Evolutionary conservation across 2,329 filamentous ascomycete genomes (phyloP).

Genomic region (Cercospora janseana): DNA sequence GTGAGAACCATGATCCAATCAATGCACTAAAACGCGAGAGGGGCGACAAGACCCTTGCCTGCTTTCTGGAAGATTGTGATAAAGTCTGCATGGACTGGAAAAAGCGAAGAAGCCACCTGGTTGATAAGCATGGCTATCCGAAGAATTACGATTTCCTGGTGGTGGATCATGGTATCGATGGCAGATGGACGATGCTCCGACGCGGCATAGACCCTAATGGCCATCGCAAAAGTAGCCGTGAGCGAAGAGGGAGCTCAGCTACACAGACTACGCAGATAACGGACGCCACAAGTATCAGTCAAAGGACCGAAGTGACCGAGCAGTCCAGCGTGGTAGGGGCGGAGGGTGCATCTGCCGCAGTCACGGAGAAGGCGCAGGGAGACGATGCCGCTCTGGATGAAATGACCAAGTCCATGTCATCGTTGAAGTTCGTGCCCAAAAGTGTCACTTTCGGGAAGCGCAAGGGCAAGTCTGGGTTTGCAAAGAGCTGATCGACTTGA

Average conservation of each 20-base stretch:
- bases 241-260: constrained; percentile 22
- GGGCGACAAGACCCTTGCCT: constrained; percentile 88
- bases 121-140: constrained; percentile 92
- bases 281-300: constrained; percentile 25
- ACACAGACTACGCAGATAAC: constrained; percentile 27
- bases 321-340: neutral
- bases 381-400: constrained; percentile 18
- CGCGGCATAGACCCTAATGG: constrained; percentile 45
- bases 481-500: constrained; percentile 22
- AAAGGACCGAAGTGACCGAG: constrained; percentile 15
- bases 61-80: constrained; percentile 86
- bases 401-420: constrained; percentile 27
- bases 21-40: constrained; percentile 67
- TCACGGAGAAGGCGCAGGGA: neutral
- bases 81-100: constrained; percentile 77
- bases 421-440: constrained; percentile 27
- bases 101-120: constrained; percentile 82
- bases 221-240: constrained; percentile 35
- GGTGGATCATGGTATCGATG: constrained; percentile 86
- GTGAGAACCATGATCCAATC: constrained; percentile 87
- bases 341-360: neutral
- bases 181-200: constrained; percentile 72
- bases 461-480: constrained; percentile 28
- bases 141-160: constrained; percentile 82
- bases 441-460: constrained; percentile 29